These are phyloP conservation scores for Colletotrichum eremochloae DNA, from an alignment of 2,329 filamentous ascomycete genomes.

Conservation along the genomic window DNA sequence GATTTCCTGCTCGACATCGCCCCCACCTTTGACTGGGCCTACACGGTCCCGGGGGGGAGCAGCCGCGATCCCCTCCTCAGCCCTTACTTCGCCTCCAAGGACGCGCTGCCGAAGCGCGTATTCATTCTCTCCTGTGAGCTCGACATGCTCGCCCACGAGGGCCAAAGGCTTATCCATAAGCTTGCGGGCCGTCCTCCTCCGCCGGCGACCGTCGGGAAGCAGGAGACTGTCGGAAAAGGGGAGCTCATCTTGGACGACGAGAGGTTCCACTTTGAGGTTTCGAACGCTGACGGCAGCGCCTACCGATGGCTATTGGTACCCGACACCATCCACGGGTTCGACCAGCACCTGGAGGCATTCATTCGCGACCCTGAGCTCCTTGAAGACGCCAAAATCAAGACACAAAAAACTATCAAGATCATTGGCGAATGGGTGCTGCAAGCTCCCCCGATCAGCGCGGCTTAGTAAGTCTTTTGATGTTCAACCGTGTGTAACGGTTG, in stretches of 20 bases:
- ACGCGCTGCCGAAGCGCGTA: constrained; percentile 52
- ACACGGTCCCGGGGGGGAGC: constrained; percentile 49
- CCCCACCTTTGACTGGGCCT: constrained; percentile 50
- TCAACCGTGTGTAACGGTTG: too few species aligned
- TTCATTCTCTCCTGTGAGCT: constrained; percentile 55
- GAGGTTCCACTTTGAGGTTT: constrained; percentile 47
- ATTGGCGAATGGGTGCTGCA: constrained; percentile 48
- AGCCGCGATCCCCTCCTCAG: constrained; percentile 51
- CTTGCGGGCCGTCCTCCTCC: constrained; percentile 51
- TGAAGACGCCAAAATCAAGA: constrained; percentile 47
- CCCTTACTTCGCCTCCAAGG: constrained; percentile 50
- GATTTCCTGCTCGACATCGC: constrained; percentile 43
- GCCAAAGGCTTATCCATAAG: constrained; percentile 53
- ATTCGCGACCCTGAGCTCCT: constrained; percentile 43
- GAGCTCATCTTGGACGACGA: constrained; percentile 48
- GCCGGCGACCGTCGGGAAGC: constrained; percentile 48
- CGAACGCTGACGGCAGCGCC: constrained; percentile 40
- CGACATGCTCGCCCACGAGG: constrained; percentile 57
- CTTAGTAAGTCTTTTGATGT: background rate
- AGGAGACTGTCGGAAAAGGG: constrained; percentile 43
- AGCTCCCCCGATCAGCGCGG: constrained; percentile 15
- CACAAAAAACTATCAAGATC: constrained; percentile 45
- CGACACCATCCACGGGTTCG: constrained; percentile 50
- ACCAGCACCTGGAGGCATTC: constrained; percentile 44
- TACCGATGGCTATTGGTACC: constrained; percentile 52